Base-by-base conservation (phyloP, 495 filamentous ascomycete species). In the Lepidopterella palustris region DNA sequence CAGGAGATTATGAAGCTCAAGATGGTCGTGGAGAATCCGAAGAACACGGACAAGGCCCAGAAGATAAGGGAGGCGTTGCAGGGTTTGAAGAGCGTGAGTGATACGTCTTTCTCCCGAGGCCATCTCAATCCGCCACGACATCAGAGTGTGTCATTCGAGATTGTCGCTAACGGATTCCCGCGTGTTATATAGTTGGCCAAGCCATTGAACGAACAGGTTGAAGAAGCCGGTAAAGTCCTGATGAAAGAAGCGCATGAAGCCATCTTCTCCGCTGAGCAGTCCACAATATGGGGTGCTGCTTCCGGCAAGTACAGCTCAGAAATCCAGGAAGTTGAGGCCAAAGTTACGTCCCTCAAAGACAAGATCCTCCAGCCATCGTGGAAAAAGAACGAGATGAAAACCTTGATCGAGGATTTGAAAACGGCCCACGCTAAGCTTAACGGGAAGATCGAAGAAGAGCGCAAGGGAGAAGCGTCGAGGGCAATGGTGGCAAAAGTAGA, bases 231-330 rank as follows among this genome's bases (percentile, higher is more conserved):
- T 28, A 24, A 28, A 13, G 47, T 28, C 3, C 13, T 51, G 21
- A 25, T 51, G 47, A 51, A 51, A 51, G 23, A 51, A 28, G 47
- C 47, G 3, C 47, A 51, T 21, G 47, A 51, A 2, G 47, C 26
- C 24, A 51, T 51, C 11, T 51, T 25, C 21, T 51, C 47, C 3
- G 47, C 47, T 11, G 47, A 51, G 26, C 47, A 51, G 47, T 15
- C 35, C 13, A 42, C 35, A 42, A 11, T 42, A 11, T 11, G 13
- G 35, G 24, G 21, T 28, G 13, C 47, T 2, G 26, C 3, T 13
- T 51, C 47, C 13, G 3, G 13, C 3, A 24, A 25, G 5, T 28
- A 51, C 6, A 11, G 15, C 11, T 21, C 47, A 21, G 47, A 51
- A 51, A 21, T 51, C n/a, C 3, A 28, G 23, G 47, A 51, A 3